phyloP scores from a whole-genome alignment of 1,284 basidiomycete genomes.

The Cryptococcus sp. region DNA sequence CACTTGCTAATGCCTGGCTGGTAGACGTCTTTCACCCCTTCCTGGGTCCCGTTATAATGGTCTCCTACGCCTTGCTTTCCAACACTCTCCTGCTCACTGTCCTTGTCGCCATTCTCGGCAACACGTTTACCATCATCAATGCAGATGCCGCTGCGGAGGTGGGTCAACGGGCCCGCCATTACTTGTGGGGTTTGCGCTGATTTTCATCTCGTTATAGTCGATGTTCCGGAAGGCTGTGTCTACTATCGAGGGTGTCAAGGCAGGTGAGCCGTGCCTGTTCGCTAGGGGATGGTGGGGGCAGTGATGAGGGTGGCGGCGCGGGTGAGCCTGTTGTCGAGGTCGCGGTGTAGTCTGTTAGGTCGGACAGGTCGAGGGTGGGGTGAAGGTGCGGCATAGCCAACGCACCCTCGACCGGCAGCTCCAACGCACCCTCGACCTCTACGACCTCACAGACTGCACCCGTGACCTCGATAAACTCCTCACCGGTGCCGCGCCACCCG shows the following conservation, averaged over 20 bases:
- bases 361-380: too few relatives aligned
- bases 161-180: conserved; percentile 8
- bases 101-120: conserved; percentile 71
- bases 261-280: conserved; percentile 21
- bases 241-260: conserved; percentile 70
- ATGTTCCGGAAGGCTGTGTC: conserved; percentile 89
- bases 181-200: not conserved
- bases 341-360: too few relatives aligned
- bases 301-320: too few relatives aligned
- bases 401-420: too few relatives aligned
- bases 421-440: too few relatives aligned
- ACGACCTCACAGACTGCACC: too few relatives aligned
- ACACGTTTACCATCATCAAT: conserved; percentile 87
- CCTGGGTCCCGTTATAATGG: conserved; percentile 84
- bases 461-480: too few relatives aligned
- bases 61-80: conserved; percentile 73
- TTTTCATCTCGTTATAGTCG: conserved; percentile 56
- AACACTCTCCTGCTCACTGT: conserved; percentile 61
- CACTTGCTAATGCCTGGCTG: conserved; percentile 4
- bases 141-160: conserved; percentile 89
- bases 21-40: conserved; percentile 68
- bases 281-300: too few relatives aligned
- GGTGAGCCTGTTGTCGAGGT: too few relatives aligned
- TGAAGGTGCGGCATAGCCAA: too few relatives aligned
- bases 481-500: too few relatives aligned